phyloP scores from a whole-genome alignment of 495 filamentous ascomycete species.

The Tuber microsphaerosporum region DNA sequence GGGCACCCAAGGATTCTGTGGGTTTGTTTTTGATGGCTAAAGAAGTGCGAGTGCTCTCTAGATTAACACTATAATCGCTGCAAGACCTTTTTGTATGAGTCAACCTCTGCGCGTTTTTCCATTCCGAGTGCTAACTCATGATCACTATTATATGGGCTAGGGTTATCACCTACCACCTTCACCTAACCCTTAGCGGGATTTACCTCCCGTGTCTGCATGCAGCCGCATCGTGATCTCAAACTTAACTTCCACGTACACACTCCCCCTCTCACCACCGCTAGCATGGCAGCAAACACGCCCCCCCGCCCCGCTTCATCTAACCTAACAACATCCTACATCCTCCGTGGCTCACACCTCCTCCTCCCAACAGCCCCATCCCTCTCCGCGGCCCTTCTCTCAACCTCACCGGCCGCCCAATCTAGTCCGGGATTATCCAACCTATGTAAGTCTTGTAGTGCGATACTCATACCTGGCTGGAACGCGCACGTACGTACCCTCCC shows the following conservation, averaged over 20 bases:
- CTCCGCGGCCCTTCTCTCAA: background rate
- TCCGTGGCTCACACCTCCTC: background rate
- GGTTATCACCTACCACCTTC: background rate
- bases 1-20: no score
- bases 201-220: no score
- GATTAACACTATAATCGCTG: no score
- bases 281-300: background rate
- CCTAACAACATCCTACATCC: background rate
- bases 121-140: background rate
- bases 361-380: background rate
- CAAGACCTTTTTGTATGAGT: no score
- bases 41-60: no score
- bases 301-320: background rate
- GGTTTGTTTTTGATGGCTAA: no score
- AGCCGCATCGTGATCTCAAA: background rate
- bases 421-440: background rate
- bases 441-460: constrained; percentile 21
- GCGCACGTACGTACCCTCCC: constrained; percentile 24
- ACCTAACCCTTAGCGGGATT: background rate
- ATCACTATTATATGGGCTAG: background rate
- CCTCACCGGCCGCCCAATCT: background rate
- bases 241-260: background rate
- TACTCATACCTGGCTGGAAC: constrained; percentile 25
- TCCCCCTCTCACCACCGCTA: background rate
- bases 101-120: background rate